Conservation (phyloP, 495 filamentous ascomycete genomes). For the Hyaloscypha hepaticicola region DNA sequence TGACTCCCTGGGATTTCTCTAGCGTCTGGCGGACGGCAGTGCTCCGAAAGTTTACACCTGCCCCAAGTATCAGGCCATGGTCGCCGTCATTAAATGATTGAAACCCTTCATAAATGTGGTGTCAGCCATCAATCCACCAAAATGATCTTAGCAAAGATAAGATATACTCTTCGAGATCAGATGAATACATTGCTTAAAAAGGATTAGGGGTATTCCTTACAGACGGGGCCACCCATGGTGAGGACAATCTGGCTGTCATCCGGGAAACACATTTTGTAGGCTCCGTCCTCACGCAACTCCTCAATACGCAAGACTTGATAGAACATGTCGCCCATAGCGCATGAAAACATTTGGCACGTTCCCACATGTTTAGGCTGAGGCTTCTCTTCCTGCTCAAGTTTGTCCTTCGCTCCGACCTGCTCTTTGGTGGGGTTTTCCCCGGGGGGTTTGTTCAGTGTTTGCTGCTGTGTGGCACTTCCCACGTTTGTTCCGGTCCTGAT, state of each 20-base stretch:
- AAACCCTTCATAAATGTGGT: constrained; percentile 3
- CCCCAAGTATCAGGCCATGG: background rate
- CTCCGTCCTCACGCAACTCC: background rate
- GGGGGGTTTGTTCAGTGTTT: too few relatives aligned
- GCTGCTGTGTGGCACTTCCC: too few relatives aligned
- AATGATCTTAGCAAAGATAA: background rate
- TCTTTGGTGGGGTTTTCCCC: too few relatives aligned
- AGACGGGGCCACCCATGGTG: constrained; percentile 10
- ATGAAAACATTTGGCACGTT: constrained; percentile 21
- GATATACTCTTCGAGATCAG: background rate
- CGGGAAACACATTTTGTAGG: background rate
- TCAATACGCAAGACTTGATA: constrained; percentile 27
- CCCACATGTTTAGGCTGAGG: background rate
- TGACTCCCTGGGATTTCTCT: background rate
- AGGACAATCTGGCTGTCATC: constrained; percentile 8
- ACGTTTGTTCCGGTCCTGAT: too few relatives aligned
- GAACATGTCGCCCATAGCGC: constrained; percentile 16
- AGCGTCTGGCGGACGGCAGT: background rate
- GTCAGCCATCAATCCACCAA: background rate
- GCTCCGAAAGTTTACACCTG: background rate
- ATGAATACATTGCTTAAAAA: background rate
- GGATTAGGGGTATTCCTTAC: background rate
- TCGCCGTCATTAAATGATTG: constrained; percentile 7
- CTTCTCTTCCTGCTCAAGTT: background rate
- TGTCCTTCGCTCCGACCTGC: background rate